Conservation (phyloP, 2,329 filamentous ascomycete genomes). For the Cladobotryum protrusum region DNA sequence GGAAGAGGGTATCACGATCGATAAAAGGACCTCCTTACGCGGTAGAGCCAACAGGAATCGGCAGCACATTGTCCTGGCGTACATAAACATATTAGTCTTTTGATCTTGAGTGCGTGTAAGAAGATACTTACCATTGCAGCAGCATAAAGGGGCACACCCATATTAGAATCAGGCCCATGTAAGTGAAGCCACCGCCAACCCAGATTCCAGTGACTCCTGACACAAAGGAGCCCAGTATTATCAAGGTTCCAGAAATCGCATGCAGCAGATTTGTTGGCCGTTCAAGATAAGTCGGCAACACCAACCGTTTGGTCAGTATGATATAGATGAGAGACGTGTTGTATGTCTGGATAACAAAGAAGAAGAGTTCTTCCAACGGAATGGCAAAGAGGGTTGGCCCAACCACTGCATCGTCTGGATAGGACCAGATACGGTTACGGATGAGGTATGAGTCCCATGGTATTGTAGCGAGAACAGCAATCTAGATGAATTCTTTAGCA, state of each 20-base stretch:
- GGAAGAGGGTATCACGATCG: constrained; percentile 57
- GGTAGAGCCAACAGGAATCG: constrained; percentile 7
- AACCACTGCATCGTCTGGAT: constrained; percentile 57
- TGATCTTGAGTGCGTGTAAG: background rate
- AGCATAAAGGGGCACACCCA: constrained; percentile 64
- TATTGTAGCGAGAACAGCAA: constrained; percentile 59
- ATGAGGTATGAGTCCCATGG: constrained; percentile 76
- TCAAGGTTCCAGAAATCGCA: background rate
- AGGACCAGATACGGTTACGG: constrained; percentile 62
- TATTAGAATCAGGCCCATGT: constrained; percentile 61
- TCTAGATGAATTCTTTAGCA: constrained; percentile 6
- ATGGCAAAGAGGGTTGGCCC: constrained; percentile 59
- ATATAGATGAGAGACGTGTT: constrained; percentile 64
- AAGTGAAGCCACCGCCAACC: constrained; percentile 46
- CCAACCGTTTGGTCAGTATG: constrained; percentile 57
- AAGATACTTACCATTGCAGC: constrained; percentile 27
- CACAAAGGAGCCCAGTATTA: background rate
- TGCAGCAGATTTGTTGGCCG: background rate
- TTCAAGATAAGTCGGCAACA: constrained; percentile 39
- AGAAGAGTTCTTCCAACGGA: constrained; percentile 67
- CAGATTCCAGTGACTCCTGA: background rate
- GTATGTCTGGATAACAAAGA: constrained; percentile 72
- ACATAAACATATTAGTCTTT: background rate
- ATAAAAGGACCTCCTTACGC: constrained; percentile 50
- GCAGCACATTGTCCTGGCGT: background rate